Evolutionary conservation across 1,284 basidiomycete genomes (phyloP).

Genomic region (Grifola frondosa): DNA sequence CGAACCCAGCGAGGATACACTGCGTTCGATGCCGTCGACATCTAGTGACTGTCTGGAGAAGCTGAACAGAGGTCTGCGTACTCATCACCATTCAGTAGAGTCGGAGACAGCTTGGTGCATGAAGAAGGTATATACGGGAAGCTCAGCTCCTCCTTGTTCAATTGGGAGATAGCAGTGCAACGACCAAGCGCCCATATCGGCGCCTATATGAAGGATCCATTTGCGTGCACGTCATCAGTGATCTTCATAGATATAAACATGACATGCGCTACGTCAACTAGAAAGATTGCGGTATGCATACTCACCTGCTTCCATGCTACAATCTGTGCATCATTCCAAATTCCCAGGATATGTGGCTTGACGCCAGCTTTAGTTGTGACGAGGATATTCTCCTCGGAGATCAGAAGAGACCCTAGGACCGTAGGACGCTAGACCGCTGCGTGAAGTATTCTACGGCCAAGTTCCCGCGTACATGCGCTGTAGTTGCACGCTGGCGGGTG

Average conservation of each 20-base stretch:
- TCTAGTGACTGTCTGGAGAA: slow-evolving; percentile 11
- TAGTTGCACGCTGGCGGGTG: slow-evolving; percentile 39
- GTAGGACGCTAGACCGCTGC: slow-evolving; percentile 41
- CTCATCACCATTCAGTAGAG: not conserved
- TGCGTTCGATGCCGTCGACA: slow-evolving; percentile 25
- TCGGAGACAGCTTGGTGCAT: not conserved
- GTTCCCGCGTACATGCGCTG: slow-evolving; percentile 27
- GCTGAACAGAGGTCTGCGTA: not conserved
- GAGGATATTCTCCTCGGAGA: slow-evolving; percentile 47
- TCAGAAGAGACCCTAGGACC: slow-evolving; percentile 49
- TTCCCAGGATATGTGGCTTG: too few species aligned
- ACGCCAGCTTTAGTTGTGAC: too few species aligned
- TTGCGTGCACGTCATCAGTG: slow-evolving; percentile 17
- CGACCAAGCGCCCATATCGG: slow-evolving; percentile 47
- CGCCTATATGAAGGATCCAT: slow-evolving; percentile 36
- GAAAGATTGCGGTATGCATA: not conserved
- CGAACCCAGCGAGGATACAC: slow-evolving; percentile 31
- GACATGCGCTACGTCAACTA: not conserved
- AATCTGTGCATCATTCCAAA: slow-evolving; percentile 5
- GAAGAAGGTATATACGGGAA: not conserved
- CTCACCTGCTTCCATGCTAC: slow-evolving; percentile 3
- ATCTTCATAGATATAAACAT: too few species aligned
- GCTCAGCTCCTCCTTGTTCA: not conserved
- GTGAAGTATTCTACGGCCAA: slow-evolving; percentile 46
- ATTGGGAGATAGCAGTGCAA: not conserved